Evolutionary conservation across 805 yeast species (phyloP).

Genomic region (Candida coquimbonensis): DNA sequence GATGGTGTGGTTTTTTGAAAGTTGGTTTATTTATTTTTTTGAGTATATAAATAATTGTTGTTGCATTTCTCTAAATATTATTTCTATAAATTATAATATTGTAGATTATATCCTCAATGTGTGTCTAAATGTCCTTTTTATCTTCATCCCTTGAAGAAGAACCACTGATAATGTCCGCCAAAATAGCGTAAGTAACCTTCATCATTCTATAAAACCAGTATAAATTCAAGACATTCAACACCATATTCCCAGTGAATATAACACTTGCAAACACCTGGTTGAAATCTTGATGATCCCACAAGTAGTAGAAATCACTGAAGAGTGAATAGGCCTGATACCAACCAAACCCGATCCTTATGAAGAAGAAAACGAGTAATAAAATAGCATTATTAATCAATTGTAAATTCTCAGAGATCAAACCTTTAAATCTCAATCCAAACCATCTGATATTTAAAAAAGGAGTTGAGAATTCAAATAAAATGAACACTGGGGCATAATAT

Average conservation of each 20-base stretch:
- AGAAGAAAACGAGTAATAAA: conserved; percentile 58
- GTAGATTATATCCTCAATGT: no score
- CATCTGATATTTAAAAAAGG: conserved; percentile 85
- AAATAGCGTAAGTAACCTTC: conserved; percentile 45
- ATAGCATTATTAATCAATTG: conserved; percentile 58
- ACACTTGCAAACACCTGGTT: conserved; percentile 31
- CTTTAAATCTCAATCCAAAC: conserved; percentile 70
- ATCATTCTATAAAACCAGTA: conserved; percentile 82
- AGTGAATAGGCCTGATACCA: conserved; percentile 51
- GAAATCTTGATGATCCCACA: conserved; percentile 34
- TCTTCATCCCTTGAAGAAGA: conserved; percentile 18
- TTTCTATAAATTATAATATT: no score
- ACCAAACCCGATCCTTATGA: conserved; percentile 71
- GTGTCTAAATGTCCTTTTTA: conserved; percentile 15
- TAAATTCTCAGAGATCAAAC: conserved; percentile 42
- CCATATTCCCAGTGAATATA: conserved; percentile 38
- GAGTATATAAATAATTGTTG: no score
- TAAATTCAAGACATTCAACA: conserved; percentile 56
- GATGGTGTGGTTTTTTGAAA: neutral
- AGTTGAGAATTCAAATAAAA: conserved; percentile 74
- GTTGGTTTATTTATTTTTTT: no score
- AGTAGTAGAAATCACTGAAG: conserved; percentile 35
- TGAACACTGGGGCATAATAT: conserved; percentile 67
- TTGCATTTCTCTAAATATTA: no score
- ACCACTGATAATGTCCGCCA: conserved; percentile 23